Conservation (phyloP, 495 filamentous ascomycete species). For the Tuber calosporum region DNA sequence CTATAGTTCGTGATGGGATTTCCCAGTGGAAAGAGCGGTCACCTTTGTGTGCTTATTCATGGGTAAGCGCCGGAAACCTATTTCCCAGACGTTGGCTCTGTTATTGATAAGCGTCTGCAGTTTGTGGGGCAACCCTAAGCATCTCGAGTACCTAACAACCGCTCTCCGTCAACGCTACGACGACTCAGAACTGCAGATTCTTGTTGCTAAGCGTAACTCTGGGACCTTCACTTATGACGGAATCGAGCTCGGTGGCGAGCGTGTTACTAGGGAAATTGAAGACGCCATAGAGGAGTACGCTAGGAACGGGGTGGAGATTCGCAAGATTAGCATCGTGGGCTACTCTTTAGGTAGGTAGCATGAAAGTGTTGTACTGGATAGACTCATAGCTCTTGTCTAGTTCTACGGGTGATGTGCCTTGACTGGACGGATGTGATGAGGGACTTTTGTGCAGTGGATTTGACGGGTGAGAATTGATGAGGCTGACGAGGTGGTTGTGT, state of each 20-base stretch:
- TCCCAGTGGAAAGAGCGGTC: constrained; percentile 46
- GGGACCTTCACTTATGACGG: constrained; percentile 89
- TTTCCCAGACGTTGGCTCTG: not conserved
- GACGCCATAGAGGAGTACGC: constrained; percentile 63
- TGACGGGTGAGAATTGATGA: constrained; percentile 14
- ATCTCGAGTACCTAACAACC: constrained; percentile 65
- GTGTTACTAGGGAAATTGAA: constrained; percentile 81
- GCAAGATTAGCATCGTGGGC: constrained; percentile 75
- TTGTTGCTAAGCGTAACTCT: constrained; percentile 69
- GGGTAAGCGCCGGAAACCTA: constrained; percentile 54
- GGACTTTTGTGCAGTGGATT: not conserved
- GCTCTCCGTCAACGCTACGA: constrained; percentile 59
- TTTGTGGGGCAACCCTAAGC: constrained; percentile 74
- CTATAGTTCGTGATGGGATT: constrained; percentile 18
- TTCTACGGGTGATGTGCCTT: constrained; percentile 1
- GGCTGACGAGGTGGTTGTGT: constrained; percentile 20
- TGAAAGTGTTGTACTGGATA: constrained; percentile 6
- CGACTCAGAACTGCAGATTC: constrained; percentile 60
- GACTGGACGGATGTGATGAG: constrained; percentile 3
- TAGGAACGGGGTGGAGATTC: constrained; percentile 58
- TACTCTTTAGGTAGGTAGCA: constrained; percentile 64
- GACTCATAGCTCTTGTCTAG: constrained; percentile 11
- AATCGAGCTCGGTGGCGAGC: constrained; percentile 82
- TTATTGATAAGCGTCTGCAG: constrained; percentile 15
- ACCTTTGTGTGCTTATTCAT: constrained; percentile 92